Evolutionary conservation across 2,329 filamentous ascomycete species (phyloP).

Genomic region (Paecilomyces variotii): DNA sequence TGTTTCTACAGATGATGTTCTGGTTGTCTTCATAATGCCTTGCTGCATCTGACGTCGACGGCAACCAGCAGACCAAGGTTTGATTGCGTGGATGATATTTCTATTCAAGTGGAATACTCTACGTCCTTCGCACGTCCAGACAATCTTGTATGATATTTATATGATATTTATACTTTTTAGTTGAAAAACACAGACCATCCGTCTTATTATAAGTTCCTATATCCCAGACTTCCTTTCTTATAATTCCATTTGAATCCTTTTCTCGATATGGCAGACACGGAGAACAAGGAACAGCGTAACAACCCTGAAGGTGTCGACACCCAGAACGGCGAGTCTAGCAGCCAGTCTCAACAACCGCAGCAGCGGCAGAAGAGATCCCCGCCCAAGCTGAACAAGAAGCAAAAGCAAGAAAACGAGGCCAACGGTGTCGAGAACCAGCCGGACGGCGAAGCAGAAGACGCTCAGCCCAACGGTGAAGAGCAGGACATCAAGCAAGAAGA

Average conservation of each 20-base stretch:
- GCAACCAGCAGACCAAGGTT: background rate
- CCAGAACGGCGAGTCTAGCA: background rate
- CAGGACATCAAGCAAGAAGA: conserved; percentile 8
- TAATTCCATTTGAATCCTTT: background rate
- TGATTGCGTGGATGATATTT: background rate
- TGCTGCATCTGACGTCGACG: background rate
- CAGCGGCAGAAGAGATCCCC: conserved; percentile 16
- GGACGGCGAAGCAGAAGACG: conserved; percentile 5
- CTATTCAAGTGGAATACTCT: background rate
- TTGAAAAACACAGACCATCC: background rate
- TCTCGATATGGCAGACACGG: background rate
- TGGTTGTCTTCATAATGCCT: background rate
- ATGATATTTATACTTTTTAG: background rate
- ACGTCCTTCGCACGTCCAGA: background rate
- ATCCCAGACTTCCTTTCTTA: background rate
- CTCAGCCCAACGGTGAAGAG: conserved; percentile 4
- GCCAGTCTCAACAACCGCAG: background rate
- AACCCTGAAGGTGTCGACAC: background rate
- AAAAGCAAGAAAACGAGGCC: conserved; percentile 8
- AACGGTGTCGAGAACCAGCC: conserved; percentile 15
- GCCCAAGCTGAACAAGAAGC: conserved; percentile 24
- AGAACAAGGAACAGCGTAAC: background rate
- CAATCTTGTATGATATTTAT: background rate
- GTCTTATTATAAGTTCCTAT: background rate
- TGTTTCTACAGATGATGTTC: background rate